These are phyloP conservation scores for Xylariaceae sp. DNA, from an alignment of 2,329 filamentous ascomycete species.

Conservation along the genomic window DNA sequence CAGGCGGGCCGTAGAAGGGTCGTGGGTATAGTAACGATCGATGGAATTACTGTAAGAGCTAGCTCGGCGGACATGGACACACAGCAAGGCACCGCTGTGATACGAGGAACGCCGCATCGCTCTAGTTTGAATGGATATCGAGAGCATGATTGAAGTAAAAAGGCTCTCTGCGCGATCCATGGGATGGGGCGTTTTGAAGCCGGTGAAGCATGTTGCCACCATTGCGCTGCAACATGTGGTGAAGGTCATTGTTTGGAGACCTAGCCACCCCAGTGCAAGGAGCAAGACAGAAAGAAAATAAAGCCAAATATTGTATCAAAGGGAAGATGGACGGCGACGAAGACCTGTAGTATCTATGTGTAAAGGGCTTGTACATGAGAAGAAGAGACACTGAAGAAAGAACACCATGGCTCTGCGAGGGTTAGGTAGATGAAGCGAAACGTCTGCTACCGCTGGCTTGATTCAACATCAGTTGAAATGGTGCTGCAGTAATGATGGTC, in stretches of 20 bases:
- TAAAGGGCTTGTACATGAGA: constrained; percentile 16
- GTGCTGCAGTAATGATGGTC: neutral
- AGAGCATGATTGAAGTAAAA: constrained; percentile 32
- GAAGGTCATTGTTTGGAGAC: constrained; percentile 11
- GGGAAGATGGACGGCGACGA: constrained; percentile 3
- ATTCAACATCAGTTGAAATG: neutral
- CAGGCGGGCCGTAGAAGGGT: constrained; percentile 13
- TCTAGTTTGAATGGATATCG: constrained; percentile 30
- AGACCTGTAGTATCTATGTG: constrained; percentile 19
- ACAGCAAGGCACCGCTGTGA: neutral
- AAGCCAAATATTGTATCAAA: constrained; percentile 12
- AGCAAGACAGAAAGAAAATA: no score
- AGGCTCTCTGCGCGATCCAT: constrained; percentile 20
- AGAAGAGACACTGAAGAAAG: constrained; percentile 1
- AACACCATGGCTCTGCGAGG: neutral
- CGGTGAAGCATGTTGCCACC: neutral
- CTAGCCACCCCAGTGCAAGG: neutral
- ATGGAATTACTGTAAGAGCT: constrained; percentile 4
- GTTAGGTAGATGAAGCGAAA: no score
- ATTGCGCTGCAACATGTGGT: constrained; percentile 7
- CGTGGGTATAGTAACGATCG: constrained; percentile 12
- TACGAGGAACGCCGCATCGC: constrained; percentile 9
- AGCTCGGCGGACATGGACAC: constrained; percentile 2
- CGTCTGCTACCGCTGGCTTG: neutral
- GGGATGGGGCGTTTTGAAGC: constrained; percentile 20